Evolutionary conservation across 2,329 filamentous ascomycete genomes (phyloP).

Genomic region (Fusarium sp.): DNA sequence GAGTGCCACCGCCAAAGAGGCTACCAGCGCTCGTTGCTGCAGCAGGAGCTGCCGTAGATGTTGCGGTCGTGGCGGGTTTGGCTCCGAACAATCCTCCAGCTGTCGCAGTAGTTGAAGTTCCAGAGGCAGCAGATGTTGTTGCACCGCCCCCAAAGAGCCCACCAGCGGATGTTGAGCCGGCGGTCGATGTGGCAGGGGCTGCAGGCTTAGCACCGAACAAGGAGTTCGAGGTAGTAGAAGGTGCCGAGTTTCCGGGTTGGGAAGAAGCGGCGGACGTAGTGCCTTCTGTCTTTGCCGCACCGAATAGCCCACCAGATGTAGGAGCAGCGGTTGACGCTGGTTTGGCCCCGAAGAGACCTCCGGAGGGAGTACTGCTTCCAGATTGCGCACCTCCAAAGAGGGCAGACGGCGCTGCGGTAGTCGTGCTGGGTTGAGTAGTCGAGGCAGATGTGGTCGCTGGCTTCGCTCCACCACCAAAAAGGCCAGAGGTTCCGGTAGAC

Average conservation of each 20-base stretch:
- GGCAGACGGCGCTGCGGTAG: slow-evolving; percentile 37
- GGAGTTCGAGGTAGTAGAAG: slow-evolving; percentile 39
- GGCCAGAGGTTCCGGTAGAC: slow-evolving; percentile 36
- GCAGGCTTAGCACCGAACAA: slow-evolving; percentile 58
- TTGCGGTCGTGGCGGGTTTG: slow-evolving; percentile 46
- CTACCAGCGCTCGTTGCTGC: slow-evolving; percentile 41
- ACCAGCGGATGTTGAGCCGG: slow-evolving; percentile 51
- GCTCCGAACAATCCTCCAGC: slow-evolving; percentile 49
- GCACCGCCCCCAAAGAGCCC: slow-evolving; percentile 51
- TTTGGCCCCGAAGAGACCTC: slow-evolving; percentile 51
- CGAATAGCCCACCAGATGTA: slow-evolving; percentile 40
- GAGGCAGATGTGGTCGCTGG: slow-evolving; percentile 40
- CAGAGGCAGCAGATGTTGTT: slow-evolving; percentile 45
- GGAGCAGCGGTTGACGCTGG: slow-evolving; percentile 43
- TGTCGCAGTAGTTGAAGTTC: slow-evolving; percentile 46
- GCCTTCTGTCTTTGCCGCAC: slow-evolving; percentile 40
- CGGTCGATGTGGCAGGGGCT: slow-evolving; percentile 47
- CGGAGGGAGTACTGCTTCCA: slow-evolving; percentile 44
- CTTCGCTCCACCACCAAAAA: slow-evolving; percentile 49
- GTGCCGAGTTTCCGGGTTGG: slow-evolving; percentile 38
- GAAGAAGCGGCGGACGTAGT: slow-evolving; percentile 32
- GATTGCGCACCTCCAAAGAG: slow-evolving; percentile 52
- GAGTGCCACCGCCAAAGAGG: slow-evolving; percentile 42
- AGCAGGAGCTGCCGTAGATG: slow-evolving; percentile 46
- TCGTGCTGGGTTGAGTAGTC: slow-evolving; percentile 31